A percentile compares a stretch with the other conserved stretches of the same genome.
Conservation (phyloP, 495 filamentous ascomycete genomes). For the Viridothelium virens region DNA sequence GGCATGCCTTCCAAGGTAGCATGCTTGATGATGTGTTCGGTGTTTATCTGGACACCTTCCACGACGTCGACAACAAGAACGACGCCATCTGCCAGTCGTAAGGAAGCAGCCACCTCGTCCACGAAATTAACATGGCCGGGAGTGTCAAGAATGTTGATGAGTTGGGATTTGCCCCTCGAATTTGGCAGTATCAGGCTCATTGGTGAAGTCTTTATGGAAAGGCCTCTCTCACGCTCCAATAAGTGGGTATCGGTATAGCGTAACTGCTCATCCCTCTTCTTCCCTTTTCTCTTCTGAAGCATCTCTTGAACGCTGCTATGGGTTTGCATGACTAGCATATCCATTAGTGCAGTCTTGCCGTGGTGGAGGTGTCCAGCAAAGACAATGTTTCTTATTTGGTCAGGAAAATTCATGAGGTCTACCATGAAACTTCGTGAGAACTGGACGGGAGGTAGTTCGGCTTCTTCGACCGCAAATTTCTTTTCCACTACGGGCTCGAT, state of each 20-base stretch:
- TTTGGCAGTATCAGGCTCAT: slow-evolving; percentile 88
- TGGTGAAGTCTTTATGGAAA: slow-evolving; percentile 90
- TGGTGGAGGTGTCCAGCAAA: slow-evolving; percentile 91
- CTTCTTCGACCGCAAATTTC: slow-evolving; percentile 90
- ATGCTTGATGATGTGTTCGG: slow-evolving; percentile 93
- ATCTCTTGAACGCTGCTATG: slow-evolving; percentile 63
- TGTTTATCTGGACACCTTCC: slow-evolving; percentile 95
- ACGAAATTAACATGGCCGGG: slow-evolving; percentile 98
- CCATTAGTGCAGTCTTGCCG: slow-evolving; percentile 96
- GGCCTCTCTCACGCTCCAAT: slow-evolving; percentile 76
- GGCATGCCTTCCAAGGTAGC: slow-evolving; percentile 85
- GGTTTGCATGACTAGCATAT: slow-evolving; percentile 93
- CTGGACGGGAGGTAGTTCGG: slow-evolving; percentile 66
- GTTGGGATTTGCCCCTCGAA: slow-evolving; percentile 88
- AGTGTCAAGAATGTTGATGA: slow-evolving; percentile 91
- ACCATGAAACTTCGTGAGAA: slow-evolving; percentile 90
- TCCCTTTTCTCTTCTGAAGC: slow-evolving; percentile 68
- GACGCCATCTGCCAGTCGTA: slow-evolving; percentile 84
- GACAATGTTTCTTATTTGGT: slow-evolving; percentile 86
- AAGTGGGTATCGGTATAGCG: slow-evolving; percentile 90
- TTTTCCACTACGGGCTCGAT: slow-evolving; percentile 88
- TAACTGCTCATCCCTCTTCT: slow-evolving; percentile 79
- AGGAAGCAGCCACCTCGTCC: slow-evolving; percentile 83
- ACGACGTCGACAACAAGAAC: slow-evolving; percentile 93
- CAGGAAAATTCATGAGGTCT: slow-evolving; percentile 91